Conservation (phyloP, 2,329 filamentous ascomycete species). For the Aschersonia sp. region DNA sequence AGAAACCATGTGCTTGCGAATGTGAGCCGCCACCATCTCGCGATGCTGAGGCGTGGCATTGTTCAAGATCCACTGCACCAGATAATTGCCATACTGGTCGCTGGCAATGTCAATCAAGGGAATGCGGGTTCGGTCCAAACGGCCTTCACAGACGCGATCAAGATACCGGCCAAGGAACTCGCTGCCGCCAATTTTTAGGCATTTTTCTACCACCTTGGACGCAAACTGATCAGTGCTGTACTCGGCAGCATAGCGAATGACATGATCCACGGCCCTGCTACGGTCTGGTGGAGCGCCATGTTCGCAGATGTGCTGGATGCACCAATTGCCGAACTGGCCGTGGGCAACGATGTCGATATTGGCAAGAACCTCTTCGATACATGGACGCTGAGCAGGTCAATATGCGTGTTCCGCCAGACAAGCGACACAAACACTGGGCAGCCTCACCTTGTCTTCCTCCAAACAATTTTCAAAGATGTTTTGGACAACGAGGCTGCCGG, state of each 20-base stretch:
- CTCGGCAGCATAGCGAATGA: conserved; percentile 82
- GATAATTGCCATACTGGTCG: conserved; percentile 97
- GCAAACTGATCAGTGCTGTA: conserved; percentile 99
- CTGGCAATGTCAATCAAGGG: conserved; percentile 96
- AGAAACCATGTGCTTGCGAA: conserved; percentile 98
- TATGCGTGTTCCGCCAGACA: neutral
- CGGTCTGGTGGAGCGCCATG: conserved; percentile 85
- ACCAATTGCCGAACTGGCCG: conserved; percentile 98
- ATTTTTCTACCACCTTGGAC: conserved; percentile 98
- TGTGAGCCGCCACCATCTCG: conserved; percentile 84
- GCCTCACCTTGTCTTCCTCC: conserved; percentile 82
- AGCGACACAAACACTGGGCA: neutral
- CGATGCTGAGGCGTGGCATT: conserved; percentile 78
- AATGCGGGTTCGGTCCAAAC: conserved; percentile 81
- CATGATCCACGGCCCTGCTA: conserved; percentile 86
- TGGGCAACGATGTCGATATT: conserved; percentile 96
- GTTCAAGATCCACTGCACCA: conserved; percentile 93
- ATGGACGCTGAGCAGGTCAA: conserved; percentile 55
- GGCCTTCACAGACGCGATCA: conserved; percentile 83
- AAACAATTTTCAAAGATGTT: conserved; percentile 99
- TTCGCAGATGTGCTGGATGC: conserved; percentile 97
- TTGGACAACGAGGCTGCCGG: conserved; percentile 92
- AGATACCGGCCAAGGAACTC: conserved; percentile 91
- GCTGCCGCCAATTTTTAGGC: conserved; percentile 82
- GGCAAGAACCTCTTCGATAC: conserved; percentile 87